A percentile compares a stretch with the other conserved stretches of the same genome.
These are phyloP conservation scores for Viola pubescens DNA, from an alignment of 441 rosid genomes.

Conservation along the genomic window DNA sequence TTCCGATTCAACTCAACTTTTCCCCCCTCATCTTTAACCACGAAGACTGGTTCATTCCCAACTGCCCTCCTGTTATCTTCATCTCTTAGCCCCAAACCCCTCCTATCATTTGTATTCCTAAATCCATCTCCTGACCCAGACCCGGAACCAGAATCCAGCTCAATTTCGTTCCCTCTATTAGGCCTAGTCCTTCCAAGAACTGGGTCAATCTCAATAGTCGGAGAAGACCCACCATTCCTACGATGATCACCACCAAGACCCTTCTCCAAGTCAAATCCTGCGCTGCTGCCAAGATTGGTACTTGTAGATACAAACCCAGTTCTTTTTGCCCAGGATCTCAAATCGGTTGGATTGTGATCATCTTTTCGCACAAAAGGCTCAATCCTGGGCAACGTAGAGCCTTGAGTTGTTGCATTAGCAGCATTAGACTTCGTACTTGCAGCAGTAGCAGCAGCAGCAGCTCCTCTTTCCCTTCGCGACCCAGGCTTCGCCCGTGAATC, in stretches of 20 bases:
- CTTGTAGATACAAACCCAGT: too few relatives aligned
- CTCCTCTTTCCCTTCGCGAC: too few relatives aligned
- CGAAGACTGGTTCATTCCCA: slow-evolving; percentile 24
- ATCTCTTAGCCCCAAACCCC: slow-evolving; percentile 29
- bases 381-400: slow-evolving; percentile 18
- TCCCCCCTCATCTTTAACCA: slow-evolving; percentile 11
- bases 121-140: slow-evolving; percentile 22
- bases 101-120: slow-evolving; percentile 23
- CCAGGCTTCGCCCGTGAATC: too few relatives aligned
- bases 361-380: too few relatives aligned
- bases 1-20: slow-evolving; percentile 19
- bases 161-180: slow-evolving; percentile 40
- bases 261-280: slow-evolving; percentile 32
- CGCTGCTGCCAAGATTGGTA: too few relatives aligned
- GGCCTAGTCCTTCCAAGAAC: slow-evolving; percentile 59
- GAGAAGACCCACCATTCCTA: slow-evolving; percentile 41
- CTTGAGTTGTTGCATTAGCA: slow-evolving; percentile 25
- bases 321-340: too few relatives aligned
- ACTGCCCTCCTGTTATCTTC: slow-evolving; percentile 32
- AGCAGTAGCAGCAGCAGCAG: slow-evolving; percentile 4
- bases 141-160: slow-evolving; percentile 27
- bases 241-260: slow-evolving; percentile 21
- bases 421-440: too few relatives aligned
- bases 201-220: slow-evolving; percentile 54
- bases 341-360: too few relatives aligned